phyloP scores from a whole-genome alignment of 768 basidiomycete species.

The Lyophyllum decastes region DNA sequence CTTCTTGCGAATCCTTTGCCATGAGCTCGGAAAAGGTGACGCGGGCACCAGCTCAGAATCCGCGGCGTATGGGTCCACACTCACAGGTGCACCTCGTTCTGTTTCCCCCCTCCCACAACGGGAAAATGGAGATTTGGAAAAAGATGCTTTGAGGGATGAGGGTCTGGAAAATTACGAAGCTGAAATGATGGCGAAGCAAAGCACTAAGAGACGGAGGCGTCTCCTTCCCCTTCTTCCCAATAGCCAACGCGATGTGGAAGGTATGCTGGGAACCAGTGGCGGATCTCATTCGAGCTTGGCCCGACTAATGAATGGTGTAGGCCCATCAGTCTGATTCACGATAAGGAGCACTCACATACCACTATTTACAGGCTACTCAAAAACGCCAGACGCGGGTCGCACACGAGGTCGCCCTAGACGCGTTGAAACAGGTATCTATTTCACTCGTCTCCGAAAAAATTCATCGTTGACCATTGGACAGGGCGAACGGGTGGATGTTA shows the following conservation, averaged over 20 bases:
- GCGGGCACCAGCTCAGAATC: constrained; percentile 14
- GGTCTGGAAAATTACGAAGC: constrained; percentile 9
- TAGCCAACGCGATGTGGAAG: constrained; percentile 16
- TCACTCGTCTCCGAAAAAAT: not conserved
- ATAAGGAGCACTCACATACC: not conserved
- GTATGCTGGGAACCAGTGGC: constrained; percentile 4
- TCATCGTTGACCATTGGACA: not conserved
- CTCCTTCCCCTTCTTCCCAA: constrained; percentile 7
- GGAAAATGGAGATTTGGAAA: constrained; percentile 9
- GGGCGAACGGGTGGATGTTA: constrained; percentile 56
- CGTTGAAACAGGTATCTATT: constrained; percentile 18
- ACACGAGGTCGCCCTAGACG: constrained; percentile 17
- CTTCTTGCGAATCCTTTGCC: constrained; percentile 69
- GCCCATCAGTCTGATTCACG: not conserved
- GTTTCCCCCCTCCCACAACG: constrained; percentile 38
- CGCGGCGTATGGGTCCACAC: constrained; percentile 25
- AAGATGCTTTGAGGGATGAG: constrained; percentile 9
- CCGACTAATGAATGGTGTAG: constrained; percentile 11
- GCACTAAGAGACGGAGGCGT: constrained; percentile 12
- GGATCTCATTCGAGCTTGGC: constrained; percentile 14
- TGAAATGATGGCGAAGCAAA: constrained; percentile 3
- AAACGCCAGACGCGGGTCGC: constrained; percentile 14
- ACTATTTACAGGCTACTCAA: constrained; percentile 8
- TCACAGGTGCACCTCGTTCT: constrained; percentile 33
- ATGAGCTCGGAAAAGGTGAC: constrained; percentile 47